Percentiles rank a stretch among this genome's conserved stretches.
Conservation (phyloP, 441 rosid genomes). For the Jatropha multifida region DNA sequence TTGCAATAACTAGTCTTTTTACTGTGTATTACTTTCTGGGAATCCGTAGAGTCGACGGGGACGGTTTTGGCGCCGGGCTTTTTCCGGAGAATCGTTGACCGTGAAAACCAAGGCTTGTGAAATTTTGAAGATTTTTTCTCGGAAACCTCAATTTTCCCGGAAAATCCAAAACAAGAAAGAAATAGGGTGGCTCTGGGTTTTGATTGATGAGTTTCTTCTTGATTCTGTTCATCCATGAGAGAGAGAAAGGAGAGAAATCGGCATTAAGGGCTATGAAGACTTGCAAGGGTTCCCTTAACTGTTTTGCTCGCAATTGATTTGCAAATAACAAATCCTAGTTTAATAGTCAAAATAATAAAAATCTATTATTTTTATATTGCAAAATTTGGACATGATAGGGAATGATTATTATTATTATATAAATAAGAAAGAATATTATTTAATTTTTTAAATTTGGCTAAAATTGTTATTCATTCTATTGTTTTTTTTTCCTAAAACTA, state of each 20-base stretch:
- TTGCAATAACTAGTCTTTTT: neutral
- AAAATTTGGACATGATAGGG: neutral
- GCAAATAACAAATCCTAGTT: neutral
- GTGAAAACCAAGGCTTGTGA: conserved; percentile 11
- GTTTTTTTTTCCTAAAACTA: too few species aligned
- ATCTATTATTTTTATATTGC: neutral
- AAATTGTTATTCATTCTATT: too few species aligned
- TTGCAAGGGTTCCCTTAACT: neutral
- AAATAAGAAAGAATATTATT: too few species aligned
- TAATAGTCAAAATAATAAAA: conserved; percentile 2
- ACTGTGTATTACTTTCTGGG: neutral
- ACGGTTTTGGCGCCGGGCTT: conserved; percentile 39
- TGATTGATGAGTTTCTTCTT: neutral
- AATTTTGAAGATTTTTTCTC: conserved; percentile 14
- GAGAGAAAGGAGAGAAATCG: neutral
- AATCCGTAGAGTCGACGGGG: conserved; percentile 27
- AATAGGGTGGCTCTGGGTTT: conserved; percentile 23
- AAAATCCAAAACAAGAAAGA: conserved; percentile 44
- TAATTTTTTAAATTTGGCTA: too few species aligned
- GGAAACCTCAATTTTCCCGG: conserved; percentile 18
- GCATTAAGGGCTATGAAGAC: neutral
- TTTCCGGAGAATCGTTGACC: conserved; percentile 29
- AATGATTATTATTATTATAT: too few species aligned
- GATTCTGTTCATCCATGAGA: neutral
- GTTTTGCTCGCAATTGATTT: neutral